Conservation (phyloP, 164 flowering plant genomes). For the Piper longum region DNA sequence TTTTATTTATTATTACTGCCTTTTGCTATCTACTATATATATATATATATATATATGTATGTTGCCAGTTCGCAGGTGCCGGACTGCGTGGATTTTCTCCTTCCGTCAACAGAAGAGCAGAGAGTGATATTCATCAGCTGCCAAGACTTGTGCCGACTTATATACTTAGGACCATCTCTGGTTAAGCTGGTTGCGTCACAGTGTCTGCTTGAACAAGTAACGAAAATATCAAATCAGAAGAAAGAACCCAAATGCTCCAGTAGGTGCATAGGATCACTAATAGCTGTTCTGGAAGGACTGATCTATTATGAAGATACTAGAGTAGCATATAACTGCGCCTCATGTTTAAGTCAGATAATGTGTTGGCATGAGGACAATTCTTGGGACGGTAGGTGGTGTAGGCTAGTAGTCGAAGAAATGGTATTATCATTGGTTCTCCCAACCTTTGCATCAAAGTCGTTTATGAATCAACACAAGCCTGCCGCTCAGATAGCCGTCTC, state of each 20-base stretch:
- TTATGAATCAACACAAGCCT: slow-evolving; percentile 47
- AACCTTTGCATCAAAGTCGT: slow-evolving; percentile 41
- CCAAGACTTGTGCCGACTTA: slow-evolving; percentile 61
- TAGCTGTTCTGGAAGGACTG: slow-evolving; percentile 56
- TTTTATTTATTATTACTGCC: neutral
- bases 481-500: slow-evolving; percentile 47
- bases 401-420: slow-evolving; percentile 69
- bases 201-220: slow-evolving; percentile 55
- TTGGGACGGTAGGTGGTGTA: slow-evolving; percentile 47
- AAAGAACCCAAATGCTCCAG: slow-evolving; percentile 25
- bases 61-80: slow-evolving; percentile 31
- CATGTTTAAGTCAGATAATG: slow-evolving; percentile 47
- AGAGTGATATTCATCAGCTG: slow-evolving; percentile 27
- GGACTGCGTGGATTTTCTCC: slow-evolving; percentile 42
- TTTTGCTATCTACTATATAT: slow-evolving; percentile 9
- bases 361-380: slow-evolving; percentile 39
- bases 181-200: slow-evolving; percentile 66
- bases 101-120: slow-evolving; percentile 13
- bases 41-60: too few relatives aligned
- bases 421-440: slow-evolving; percentile 60
- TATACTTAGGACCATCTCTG: slow-evolving; percentile 68
- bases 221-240: slow-evolving; percentile 33
- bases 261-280: slow-evolving; percentile 35
- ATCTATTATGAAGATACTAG: slow-evolving; percentile 36
- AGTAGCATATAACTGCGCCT: slow-evolving; percentile 61